A percentile compares a stretch with the other conserved stretches of the same genome.
Conservation (phyloP, 345 rosid species). For the Erucastrum elatum region DNA sequence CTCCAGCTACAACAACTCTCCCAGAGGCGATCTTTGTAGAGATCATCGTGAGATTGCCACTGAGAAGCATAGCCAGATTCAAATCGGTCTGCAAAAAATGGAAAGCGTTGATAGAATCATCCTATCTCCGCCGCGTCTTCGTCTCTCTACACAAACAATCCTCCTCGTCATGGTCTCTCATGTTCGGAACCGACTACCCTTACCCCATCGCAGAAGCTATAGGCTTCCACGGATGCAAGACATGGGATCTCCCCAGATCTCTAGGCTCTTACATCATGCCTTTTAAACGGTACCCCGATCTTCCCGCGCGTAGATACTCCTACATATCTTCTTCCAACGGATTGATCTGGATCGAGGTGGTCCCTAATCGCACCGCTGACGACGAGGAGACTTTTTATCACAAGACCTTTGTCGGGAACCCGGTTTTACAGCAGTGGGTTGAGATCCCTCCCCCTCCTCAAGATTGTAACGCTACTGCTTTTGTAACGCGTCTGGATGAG, state of each 20-base stretch:
- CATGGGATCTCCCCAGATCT: background rate
- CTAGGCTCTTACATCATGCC: background rate
- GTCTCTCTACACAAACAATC: too few species aligned
- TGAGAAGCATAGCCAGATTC: too few species aligned
- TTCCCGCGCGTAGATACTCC: background rate
- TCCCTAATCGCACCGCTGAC: background rate
- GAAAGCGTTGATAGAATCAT: too few species aligned
- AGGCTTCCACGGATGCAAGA: background rate
- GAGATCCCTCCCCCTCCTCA: slow-evolving; percentile 10
- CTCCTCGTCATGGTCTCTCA: background rate
- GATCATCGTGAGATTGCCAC: too few species aligned
- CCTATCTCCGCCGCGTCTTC: too few species aligned
- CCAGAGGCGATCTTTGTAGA: too few species aligned
- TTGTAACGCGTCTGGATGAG: background rate
- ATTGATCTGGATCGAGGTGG: background rate
- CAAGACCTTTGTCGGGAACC: slow-evolving; percentile 13
- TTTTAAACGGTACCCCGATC: background rate
- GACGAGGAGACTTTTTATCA: too few species aligned
- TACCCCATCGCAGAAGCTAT: background rate
- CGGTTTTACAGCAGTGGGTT: slow-evolving; percentile 15
- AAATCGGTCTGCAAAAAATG: too few species aligned
- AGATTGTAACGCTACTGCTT: background rate
- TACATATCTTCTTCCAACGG: slow-evolving; percentile 1
- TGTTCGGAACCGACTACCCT: background rate
- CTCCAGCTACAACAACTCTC: too few species aligned